Base-by-base conservation (phyloP, 1,284 basidiomycete species). In the Puccinia triticina region DNA sequence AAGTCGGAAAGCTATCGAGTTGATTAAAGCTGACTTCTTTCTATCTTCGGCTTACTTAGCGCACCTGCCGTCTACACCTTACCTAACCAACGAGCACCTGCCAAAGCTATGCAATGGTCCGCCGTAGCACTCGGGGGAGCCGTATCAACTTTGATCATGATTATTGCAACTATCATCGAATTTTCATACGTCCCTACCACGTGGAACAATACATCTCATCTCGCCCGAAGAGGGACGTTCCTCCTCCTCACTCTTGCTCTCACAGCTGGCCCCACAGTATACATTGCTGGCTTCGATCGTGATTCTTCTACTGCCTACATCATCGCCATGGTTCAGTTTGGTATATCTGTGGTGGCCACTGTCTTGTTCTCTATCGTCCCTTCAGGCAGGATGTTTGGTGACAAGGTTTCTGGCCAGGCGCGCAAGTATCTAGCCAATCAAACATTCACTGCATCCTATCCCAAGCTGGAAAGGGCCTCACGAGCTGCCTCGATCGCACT, bases 181-280 rank as follows among this genome's bases (percentile, higher is more conserved):
- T 96, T 96, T 88, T 92, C 93, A 67, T 97, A 96, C 89, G 95
- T 98, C 86, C 95, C 95, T 0, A 94, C 94, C 2, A 96, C 94
- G 32, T 97, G 95, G 95, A 96, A 96, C 88, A 97, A 96, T 88
- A 94, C 95, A 18, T 95, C 94, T 7, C 95, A 97, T 86, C 91
- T 97, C 72, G 92, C 93, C 0, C 92, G 94, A 75, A 92, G 95
- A 7, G 89, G 96, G 26, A 85, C 94, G 66, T 96, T 96, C 90
- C 89, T 98, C 74, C 85, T 92, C 71, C 89, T 97, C 87, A 93
- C 93, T 34, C 91, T 97, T 73, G 94, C 89, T 75, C 89, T 94
- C 83, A 96, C 94, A 21, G 91, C 91, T 84, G 95, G 93, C 50
- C 95, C 95, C 3, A 96, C 95, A 0, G 91, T 97, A 87, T 97